Evolutionary conservation across 2,329 filamentous ascomycete species (phyloP), one percentile per base, ranked within the genome.

Genomic region (Alternaria arborescens): DNA sequence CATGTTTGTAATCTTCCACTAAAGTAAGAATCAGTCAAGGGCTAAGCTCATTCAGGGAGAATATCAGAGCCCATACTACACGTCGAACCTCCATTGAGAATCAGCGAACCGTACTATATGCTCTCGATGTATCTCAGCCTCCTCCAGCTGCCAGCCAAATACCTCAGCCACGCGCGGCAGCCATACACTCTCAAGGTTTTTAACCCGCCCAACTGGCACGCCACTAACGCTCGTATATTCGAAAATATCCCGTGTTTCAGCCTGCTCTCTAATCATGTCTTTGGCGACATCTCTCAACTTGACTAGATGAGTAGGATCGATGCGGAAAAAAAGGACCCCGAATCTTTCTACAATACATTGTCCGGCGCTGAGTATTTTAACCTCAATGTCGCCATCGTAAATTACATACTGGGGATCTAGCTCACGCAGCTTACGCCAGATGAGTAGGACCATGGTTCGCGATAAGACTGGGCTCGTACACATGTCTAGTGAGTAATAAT

Each of bases 71-170:
- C 5, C 8, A n/a, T 2, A 38, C 34, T 38, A 18, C 6, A 38
- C 20, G 20, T 20, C 22, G 22, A 24, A 24, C 22, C 0, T 24
- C 34, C 32, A 36, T 16, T 0, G 0, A 16, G 32, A 14, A 38
- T n/a, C 16, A 11, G 16, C 0, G 4, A n/a, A 0, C 8, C 4
- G 2, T 1, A n/a, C 1, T 38, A 0, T 6, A n/a, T 38, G 1
- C 14, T n/a, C 1, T n/a, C 0, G 5, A 5, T 7, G 34, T 11
- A n/a, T 8, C 14, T 3, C 0, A 11, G 1, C 14, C 5, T n/a
- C 28, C 43, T 30, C 6, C 26, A 7, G 16, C 6, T 47, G 26
- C 44, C 44, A 47, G 4, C 44, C 28, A 8, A 47, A 30, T 5
- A 32, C 30, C 10, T 22, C 44, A 14, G 28, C 28, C n/a, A 32